Conservation (phyloP, 768 basidiomycete genomes). For the Pulveroboletus sp. region DNA sequence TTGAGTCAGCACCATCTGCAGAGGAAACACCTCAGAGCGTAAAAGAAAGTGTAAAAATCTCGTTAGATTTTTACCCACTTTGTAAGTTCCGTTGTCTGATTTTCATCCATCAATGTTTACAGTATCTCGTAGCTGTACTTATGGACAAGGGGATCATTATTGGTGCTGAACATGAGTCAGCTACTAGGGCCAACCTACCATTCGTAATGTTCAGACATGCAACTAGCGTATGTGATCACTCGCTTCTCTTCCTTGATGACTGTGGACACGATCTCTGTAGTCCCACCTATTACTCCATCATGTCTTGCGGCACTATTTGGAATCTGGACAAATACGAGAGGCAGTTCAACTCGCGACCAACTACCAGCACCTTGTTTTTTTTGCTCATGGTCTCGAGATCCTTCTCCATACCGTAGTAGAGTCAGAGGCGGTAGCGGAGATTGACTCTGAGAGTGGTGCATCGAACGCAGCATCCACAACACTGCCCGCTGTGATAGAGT, state of each 20-base stretch:
- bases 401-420: constrained; percentile 92
- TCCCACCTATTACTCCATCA: constrained; percentile 94
- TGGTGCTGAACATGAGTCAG: constrained; percentile 88
- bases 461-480: constrained; percentile 32
- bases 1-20: constrained; percentile 57
- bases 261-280: constrained; percentile 37
- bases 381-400: constrained; percentile 91
- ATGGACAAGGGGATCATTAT: constrained; percentile 99
- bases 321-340: constrained; percentile 57
- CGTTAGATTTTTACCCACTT: constrained; percentile 91
- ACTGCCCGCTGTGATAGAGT: constrained; percentile 74
- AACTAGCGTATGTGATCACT: constrained; percentile 64
- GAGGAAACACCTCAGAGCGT: constrained; percentile 49
- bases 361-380: constrained; percentile 88
- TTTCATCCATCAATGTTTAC: constrained; percentile 1
- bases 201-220: constrained; percentile 92
- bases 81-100: constrained; percentile 50
- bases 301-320: constrained; percentile 80
- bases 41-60: constrained; percentile 91
- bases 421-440: constrained; percentile 55
- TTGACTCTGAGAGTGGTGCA: constrained; percentile 21
- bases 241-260: constrained; percentile 1
- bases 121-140: constrained; percentile 65
- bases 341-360: constrained; percentile 85
- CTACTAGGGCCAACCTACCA: constrained; percentile 68